A percentile compares a stretch with the other conserved stretches of the same genome.
phyloP scores from a whole-genome alignment of 2,329 filamentous ascomycete genomes.

The Curvularia sp. region DNA sequence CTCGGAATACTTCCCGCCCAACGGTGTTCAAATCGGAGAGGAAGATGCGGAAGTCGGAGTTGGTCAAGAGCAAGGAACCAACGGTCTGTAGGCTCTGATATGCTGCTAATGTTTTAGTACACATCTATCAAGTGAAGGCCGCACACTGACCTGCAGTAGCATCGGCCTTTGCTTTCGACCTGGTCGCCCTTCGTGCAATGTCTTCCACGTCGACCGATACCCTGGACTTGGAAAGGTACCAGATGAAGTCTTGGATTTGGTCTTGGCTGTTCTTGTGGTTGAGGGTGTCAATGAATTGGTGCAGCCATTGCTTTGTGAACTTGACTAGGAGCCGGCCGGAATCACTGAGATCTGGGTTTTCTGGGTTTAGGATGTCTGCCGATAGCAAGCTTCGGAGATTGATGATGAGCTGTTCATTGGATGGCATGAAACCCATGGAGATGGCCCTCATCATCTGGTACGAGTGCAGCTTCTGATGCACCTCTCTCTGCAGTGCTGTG shows the following conservation, averaged over 20 bases:
- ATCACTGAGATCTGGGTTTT: conserved; percentile 76
- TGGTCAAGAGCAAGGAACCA: conserved; percentile 83
- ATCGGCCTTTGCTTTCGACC: conserved; percentile 72
- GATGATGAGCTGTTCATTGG: conserved; percentile 80
- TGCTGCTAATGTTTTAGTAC: conserved; percentile 57
- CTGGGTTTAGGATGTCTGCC: conserved; percentile 78
- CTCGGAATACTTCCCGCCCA: conserved; percentile 82
- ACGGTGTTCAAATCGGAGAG: conserved; percentile 80
- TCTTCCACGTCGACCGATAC: conserved; percentile 72
- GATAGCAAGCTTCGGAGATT: conserved; percentile 81
- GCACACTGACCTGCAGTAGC: conserved; percentile 68
- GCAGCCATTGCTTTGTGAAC: conserved; percentile 75
- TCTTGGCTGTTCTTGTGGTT: conserved; percentile 82
- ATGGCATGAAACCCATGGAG: conserved; percentile 87
- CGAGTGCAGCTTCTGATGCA: conserved; percentile 89
- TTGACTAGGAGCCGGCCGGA: conserved; percentile 77
- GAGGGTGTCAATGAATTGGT: conserved; percentile 81
- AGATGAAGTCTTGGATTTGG: conserved; percentile 90
- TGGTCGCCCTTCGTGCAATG: conserved; percentile 66
- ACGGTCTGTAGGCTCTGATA: conserved; percentile 85
- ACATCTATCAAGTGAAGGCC: not conserved
- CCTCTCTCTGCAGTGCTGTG: conserved; percentile 70
- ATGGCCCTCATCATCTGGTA: conserved; percentile 91
- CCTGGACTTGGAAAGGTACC: conserved; percentile 79
- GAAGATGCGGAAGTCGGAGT: conserved; percentile 88